Evolutionary conservation across 1,284 basidiomycete species (phyloP).

Genomic region (Cystobasidium pallidum): DNA sequence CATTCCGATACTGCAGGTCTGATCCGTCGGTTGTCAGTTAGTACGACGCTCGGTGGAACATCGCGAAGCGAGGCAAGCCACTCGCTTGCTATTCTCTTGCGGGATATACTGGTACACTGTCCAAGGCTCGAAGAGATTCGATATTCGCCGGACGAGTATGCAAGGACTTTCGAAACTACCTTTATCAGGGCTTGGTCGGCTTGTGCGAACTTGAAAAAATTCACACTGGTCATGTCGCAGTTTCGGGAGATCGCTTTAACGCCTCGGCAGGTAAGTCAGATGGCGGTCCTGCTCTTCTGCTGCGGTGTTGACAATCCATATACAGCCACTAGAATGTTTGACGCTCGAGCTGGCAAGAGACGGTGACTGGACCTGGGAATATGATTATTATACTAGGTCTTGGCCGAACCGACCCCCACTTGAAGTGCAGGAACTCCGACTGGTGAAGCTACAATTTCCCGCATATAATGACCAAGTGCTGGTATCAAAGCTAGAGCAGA

Average conservation of each 20-base stretch:
- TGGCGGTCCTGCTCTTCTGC: too few species aligned
- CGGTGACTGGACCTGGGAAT: slow-evolving; percentile 39
- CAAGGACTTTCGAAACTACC: slow-evolving; percentile 28
- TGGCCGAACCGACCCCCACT: slow-evolving; percentile 20
- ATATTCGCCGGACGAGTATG: slow-evolving; percentile 24
- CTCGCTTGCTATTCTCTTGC: slow-evolving; percentile 14
- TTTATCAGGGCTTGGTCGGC: slow-evolving; percentile 29
- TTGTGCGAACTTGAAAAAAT: slow-evolving; percentile 2
- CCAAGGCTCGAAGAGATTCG: slow-evolving; percentile 22
- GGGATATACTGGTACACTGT: slow-evolving; percentile 20
- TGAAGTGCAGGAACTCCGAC: slow-evolving; percentile 10
- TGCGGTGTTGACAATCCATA: neutral
- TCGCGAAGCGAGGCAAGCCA: slow-evolving; percentile 4
- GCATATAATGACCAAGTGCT: slow-evolving; percentile 38
- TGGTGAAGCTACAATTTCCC: slow-evolving; percentile 29
- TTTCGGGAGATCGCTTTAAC: slow-evolving; percentile 38
- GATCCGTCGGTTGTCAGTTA: slow-evolving; percentile 1
- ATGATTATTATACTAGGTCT: slow-evolving; percentile 24
- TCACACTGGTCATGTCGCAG: slow-evolving; percentile 18
- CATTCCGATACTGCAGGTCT: neutral
- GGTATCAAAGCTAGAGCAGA: slow-evolving; percentile 30
- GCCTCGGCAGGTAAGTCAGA: slow-evolving; percentile 17
- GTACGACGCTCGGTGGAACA: slow-evolving; percentile 10
- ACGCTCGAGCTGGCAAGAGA: slow-evolving; percentile 26
- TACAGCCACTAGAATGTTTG: slow-evolving; percentile 7